Conservation (phyloP, 495 filamentous ascomycete genomes). For the Podospora australis region DNA sequence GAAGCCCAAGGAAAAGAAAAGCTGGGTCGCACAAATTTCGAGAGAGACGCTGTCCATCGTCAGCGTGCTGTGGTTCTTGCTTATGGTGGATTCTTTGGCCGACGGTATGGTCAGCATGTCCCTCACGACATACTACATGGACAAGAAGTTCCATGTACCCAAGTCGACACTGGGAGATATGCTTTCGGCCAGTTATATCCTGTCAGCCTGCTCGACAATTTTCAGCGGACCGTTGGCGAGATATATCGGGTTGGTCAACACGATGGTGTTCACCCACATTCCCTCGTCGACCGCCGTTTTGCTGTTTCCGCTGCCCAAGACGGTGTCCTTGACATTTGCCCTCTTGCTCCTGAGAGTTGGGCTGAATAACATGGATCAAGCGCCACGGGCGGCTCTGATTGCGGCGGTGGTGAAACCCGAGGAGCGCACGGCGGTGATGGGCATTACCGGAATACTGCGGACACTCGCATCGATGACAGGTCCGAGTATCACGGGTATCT, state of each 20-base stretch:
- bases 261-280: conserved; percentile 44
- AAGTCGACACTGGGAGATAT: conserved; percentile 51
- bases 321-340: conserved; percentile 47
- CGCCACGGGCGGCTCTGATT: conserved; percentile 74
- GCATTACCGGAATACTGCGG: conserved; percentile 62
- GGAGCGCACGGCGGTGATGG: conserved; percentile 79
- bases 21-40: conserved; percentile 48
- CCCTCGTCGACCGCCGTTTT: conserved; percentile 38
- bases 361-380: conserved; percentile 67
- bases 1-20: conserved; percentile 4
- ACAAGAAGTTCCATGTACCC: conserved; percentile 62
- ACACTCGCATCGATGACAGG: conserved; percentile 58
- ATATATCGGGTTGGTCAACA: conserved; percentile 67
- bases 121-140: conserved; percentile 72
- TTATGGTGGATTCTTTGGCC: conserved; percentile 72
- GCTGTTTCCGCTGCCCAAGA: conserved; percentile 30
- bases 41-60: conserved; percentile 53
- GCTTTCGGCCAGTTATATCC: conserved; percentile 29
- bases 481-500: conserved; percentile 63
- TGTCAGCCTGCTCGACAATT: conserved; percentile 49
- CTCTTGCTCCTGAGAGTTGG: conserved; percentile 61
- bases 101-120: conserved; percentile 70
- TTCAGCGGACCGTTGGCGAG: conserved; percentile 70
- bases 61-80: conserved; percentile 64
- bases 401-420: conserved; percentile 63